Percentiles rank a stretch among this genome's conserved stretches.
These are phyloP conservation scores for Priceomyces castillae DNA, from an alignment of 805 yeast species.

Conservation along the genomic window DNA sequence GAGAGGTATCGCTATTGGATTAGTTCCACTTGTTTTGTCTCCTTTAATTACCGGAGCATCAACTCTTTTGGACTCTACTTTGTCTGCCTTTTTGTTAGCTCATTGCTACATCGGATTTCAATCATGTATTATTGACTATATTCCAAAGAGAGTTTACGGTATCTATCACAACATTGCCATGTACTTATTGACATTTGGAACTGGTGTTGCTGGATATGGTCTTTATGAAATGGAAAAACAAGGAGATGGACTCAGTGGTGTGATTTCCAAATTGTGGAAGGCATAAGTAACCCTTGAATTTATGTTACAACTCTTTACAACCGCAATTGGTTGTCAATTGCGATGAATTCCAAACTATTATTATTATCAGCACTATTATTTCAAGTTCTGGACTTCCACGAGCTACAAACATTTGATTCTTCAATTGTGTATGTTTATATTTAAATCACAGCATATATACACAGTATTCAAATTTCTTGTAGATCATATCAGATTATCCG, in stretches of 20 bases:
- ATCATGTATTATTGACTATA: constrained; percentile 75
- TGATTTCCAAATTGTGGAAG: constrained; percentile 40
- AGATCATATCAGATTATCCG: constrained; percentile 5
- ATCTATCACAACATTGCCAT: constrained; percentile 58
- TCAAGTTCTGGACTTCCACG: not conserved
- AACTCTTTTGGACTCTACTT: constrained; percentile 54
- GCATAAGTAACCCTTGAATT: constrained; percentile 19
- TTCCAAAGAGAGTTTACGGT: constrained; percentile 73
- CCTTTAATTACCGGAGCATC: constrained; percentile 58
- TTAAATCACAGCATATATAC: constrained; percentile 1
- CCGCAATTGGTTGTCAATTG: not conserved
- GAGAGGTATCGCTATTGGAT: constrained; percentile 53
- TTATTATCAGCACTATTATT: not conserved
- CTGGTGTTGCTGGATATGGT: constrained; percentile 67
- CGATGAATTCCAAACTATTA: not conserved
- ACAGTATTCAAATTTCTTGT: not conserved
- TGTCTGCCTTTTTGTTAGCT: constrained; percentile 54
- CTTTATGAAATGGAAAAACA: constrained; percentile 64
- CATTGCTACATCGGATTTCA: constrained; percentile 74
- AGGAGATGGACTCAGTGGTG: constrained; percentile 60
- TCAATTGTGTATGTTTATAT: not conserved
- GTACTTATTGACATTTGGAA: constrained; percentile 60
- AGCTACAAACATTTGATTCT: constrained; percentile 1
- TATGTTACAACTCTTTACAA: not conserved
- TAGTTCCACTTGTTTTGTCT: constrained; percentile 61